Evolutionary conservation across 805 yeast species (phyloP).

Genomic region (Spathaspora passalidarum): DNA sequence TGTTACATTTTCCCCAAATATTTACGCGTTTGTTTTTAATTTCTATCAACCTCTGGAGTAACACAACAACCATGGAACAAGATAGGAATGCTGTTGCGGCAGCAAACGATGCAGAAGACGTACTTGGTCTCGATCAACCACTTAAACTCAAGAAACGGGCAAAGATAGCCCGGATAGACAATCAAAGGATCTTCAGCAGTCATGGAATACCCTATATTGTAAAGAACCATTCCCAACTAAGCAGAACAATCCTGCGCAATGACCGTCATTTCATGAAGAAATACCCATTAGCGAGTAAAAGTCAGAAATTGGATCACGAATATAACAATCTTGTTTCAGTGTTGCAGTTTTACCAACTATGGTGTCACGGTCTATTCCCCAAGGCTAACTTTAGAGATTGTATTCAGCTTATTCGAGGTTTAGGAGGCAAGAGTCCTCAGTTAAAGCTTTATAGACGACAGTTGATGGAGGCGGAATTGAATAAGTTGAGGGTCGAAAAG

Average conservation of each 20-base stretch:
- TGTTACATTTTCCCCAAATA: neutral
- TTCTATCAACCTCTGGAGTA: neutral
- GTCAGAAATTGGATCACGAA: conserved; percentile 28
- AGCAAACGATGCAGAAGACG: conserved; percentile 12
- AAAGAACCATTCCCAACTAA: conserved; percentile 27
- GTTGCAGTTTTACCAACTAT: conserved; percentile 41
- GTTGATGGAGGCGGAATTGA: conserved; percentile 25
- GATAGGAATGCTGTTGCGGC: neutral
- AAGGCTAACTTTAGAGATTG: conserved; percentile 77
- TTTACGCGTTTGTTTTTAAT: neutral
- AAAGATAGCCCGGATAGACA: conserved; percentile 36
- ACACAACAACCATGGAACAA: neutral
- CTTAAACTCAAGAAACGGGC: conserved; percentile 30
- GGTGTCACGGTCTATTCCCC: conserved; percentile 63
- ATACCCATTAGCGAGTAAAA: conserved; percentile 1
- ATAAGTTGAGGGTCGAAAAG: conserved; percentile 23
- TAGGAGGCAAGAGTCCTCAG: conserved; percentile 42
- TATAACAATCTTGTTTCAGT: conserved; percentile 31
- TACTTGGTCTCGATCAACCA: conserved; percentile 34
- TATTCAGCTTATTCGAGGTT: conserved; percentile 47
- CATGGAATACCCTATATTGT: conserved; percentile 33
- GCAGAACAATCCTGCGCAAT: conserved; percentile 22
- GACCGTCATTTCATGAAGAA: conserved; percentile 19
- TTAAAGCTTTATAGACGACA: conserved; percentile 31
- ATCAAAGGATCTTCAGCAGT: conserved; percentile 31